Conservation (phyloP, 140 eudicot species). For the Stevia rebaudiana region DNA sequence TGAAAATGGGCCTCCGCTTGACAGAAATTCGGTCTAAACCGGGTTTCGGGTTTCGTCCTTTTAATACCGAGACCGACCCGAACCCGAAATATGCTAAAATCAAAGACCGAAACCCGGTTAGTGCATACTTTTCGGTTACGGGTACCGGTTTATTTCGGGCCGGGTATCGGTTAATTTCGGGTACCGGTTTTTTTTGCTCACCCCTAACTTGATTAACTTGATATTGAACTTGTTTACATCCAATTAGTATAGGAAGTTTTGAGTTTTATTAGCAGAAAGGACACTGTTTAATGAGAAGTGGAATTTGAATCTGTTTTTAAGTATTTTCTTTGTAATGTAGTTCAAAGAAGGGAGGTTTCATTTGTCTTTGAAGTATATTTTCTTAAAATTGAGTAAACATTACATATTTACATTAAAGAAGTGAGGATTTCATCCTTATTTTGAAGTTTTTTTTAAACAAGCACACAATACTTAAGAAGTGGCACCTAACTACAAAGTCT, state of each 20-base stretch:
- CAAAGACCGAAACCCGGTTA: too few relatives aligned
- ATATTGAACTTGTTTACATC: neutral
- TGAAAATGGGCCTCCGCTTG: too few relatives aligned
- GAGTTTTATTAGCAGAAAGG: neutral
- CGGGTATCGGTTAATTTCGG: too few relatives aligned
- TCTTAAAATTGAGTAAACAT: too few relatives aligned
- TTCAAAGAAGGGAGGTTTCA: neutral
- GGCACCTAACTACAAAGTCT: neutral
- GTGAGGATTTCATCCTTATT: neutral
- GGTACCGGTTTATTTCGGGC: too few relatives aligned
- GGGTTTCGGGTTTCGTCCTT: too few relatives aligned
- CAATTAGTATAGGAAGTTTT: neutral
- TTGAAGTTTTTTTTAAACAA: neutral
- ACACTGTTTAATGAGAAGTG: neutral
- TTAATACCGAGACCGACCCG: too few relatives aligned
- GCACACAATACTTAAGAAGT: neutral
- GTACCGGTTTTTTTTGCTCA: too few relatives aligned
- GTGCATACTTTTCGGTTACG: too few relatives aligned
- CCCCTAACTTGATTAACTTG: neutral
- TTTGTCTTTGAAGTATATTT: neutral
- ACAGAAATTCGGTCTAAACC: too few relatives aligned
- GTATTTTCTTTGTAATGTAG: too few relatives aligned
- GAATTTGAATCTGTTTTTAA: neutral
- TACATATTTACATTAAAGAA: neutral
- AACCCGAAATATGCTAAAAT: too few relatives aligned